Base-by-base conservation (phyloP, 2,329 filamentous ascomycete genomes). In the Trichophyton simii region DNA sequence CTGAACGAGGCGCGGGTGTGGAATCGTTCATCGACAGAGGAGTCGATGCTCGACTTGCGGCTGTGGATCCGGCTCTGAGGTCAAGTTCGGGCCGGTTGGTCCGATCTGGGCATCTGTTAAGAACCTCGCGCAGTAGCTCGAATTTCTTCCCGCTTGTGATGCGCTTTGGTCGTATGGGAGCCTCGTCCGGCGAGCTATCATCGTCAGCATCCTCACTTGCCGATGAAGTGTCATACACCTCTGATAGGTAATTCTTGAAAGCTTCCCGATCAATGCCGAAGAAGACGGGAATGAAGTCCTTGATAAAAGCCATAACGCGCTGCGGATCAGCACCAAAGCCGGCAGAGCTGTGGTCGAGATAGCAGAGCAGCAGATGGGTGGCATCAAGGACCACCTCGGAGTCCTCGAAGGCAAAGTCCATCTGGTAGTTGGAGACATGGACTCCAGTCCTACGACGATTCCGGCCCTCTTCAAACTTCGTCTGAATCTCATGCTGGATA, bases 381-480 rank as follows among this genome's bases (percentile, higher is more conserved):
- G 77, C 74, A 66, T 81, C 79, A 57, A 78, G 69, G 28, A 90
- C 76, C 11, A 90, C 83, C 57, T 85, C 84, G 65, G 84, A 82
- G 68, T 91, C 88, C 34, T 81, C 77, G 68, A 96, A 90, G 18
- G 81, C 79, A 76, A 87, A 92, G 52, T 84, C 79, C 71, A 90
- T 88, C 72, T 96, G 92, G 70, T 87, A 83, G 55, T 82, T 83
- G 15, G 83, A 80, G 4, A 83, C 79, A 63, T 82, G 83, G 66
- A 84, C 73, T 57, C 80, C 78, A 57, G 84, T 80, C 65, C 81
- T 82, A 64, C 86, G 83, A 67, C 86, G 79, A 59, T 88, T 88
- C 69, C 88, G 86, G 71, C 92, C 88, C 74, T 96, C 91, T 72
- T 97, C 91, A 67, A 92, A 88, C 72, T 91, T 95, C 58, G 89